phyloP scores from a whole-genome alignment of 2,329 filamentous ascomycete genomes.

The Cladosporium sp. region DNA sequence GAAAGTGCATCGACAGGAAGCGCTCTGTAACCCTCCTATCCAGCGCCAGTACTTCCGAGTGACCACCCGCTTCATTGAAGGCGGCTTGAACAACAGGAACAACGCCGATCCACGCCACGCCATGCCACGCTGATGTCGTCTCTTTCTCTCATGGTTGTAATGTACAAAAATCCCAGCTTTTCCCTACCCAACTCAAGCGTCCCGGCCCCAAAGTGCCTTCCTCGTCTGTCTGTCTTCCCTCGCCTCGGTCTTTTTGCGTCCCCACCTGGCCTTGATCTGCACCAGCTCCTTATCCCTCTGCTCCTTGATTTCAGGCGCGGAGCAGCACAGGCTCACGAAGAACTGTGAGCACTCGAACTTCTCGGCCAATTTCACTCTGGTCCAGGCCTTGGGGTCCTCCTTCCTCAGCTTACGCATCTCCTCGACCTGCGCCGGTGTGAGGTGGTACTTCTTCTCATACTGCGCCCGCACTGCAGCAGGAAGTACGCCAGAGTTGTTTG shows the following conservation, averaged over 20 bases:
- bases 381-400: conserved; percentile 61
- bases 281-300: conserved; percentile 49
- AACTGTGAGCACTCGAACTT: conserved; percentile 63
- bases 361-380: conserved; percentile 58
- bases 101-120: conserved; percentile 9
- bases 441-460: conserved; percentile 62
- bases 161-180: conserved; percentile 20
- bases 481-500: conserved; percentile 33
- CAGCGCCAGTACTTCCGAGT: neutral
- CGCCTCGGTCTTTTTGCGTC: conserved; percentile 58
- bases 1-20: neutral
- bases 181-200: conserved; percentile 53
- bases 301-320: conserved; percentile 49
- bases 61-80: neutral
- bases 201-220: conserved; percentile 61
- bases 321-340: conserved; percentile 61
- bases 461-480: conserved; percentile 52
- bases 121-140: conserved; percentile 12
- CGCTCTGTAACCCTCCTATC: neutral
- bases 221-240: conserved; percentile 61
- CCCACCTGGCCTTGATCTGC: conserved; percentile 61
- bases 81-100: neutral
- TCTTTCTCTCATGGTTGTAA: neutral
- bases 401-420: conserved; percentile 59
- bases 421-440: conserved; percentile 56